A percentile compares a stretch with the other conserved stretches of the same genome.
Conservation (phyloP, 2,329 filamentous ascomycete genomes). For the Xylariaceae sp. region DNA sequence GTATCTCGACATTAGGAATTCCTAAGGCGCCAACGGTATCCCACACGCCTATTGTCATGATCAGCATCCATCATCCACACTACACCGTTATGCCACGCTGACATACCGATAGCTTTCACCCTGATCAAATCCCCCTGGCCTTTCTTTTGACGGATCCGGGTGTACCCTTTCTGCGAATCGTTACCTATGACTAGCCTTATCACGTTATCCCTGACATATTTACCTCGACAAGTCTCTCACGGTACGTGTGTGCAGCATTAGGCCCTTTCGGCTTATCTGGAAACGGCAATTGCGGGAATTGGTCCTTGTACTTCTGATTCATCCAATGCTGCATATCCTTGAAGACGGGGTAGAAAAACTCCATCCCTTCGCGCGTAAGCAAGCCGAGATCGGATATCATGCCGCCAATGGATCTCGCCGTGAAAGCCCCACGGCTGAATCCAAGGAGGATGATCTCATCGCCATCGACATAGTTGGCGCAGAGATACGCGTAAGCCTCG, state of each 20-base stretch:
- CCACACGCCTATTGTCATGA: conserved; percentile 46
- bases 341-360: conserved; percentile 59
- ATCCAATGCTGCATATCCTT: conserved; percentile 60
- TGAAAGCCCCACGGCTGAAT: conserved; percentile 63
- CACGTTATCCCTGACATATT: not conserved
- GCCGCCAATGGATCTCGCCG: conserved; percentile 57
- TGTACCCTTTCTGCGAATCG: conserved; percentile 36
- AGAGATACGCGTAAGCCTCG: conserved; percentile 65
- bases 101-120: conserved; percentile 47
- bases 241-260: conserved; percentile 46
- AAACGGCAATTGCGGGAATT: conserved; percentile 51
- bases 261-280: conserved; percentile 51
- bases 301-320: conserved; percentile 48
- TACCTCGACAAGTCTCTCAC: conserved; percentile 47
- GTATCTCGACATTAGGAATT: conserved; percentile 31
- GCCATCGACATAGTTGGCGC: conserved; percentile 61
- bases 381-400: conserved; percentile 56
- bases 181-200: conserved; percentile 10
- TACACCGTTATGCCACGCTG: not conserved
- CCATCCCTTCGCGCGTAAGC: conserved; percentile 55
- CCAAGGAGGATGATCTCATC: conserved; percentile 61
- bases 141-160: conserved; percentile 45
- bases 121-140: conserved; percentile 47
- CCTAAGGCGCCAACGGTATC: conserved; percentile 53
- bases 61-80: conserved; percentile 8